Evolutionary conservation across 148 eudicot species (phyloP), one percentile per base, ranked within the genome.

Genomic region (Chenopodium formosanum): DNA sequence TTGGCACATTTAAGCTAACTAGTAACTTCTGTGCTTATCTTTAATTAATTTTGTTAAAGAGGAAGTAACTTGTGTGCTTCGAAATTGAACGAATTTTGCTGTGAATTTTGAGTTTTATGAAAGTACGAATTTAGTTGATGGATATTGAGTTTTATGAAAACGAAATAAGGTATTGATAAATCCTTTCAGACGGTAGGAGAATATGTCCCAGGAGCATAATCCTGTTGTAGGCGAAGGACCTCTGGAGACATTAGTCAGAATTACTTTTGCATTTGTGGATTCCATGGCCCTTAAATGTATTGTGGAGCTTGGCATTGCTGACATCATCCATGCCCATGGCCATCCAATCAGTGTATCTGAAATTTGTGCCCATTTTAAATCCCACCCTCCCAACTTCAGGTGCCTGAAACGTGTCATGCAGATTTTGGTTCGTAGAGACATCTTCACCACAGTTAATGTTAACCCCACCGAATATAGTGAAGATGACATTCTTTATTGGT

Each of bases 231-330:
- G 34, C 29, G 47, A 75, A 60, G 83, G 63, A 79, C 47, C 76
- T 12, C 34, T 84, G 12, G 80, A 79, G 62, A 72, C 77, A 9
- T 63, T 84, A 65, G 78, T 84, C 69, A 77, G 37, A 29, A 65
- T 58, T 23, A 65, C 81, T 12, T 87, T 78, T 52, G 78, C 77
- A 23, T 80, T 79, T 62, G 83, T 50, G 3, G 89, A 88, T 44
- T 83, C 91, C 84, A 86, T 88, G 89, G 88, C 86, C 1, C 83
- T 90, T 4, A 88, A 87, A 75, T 84, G 88, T 76, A 88, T 82
- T 14, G 83, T 90, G 48, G 85, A 90, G 71, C 89, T 90, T 2
- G 84, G 86, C 52, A 83, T 90, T 13, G 86, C 85, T 17, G 89
- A 90, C 58, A 90, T 87, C 48, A 87, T 90, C 58, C 74, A 86